A percentile compares a stretch with the other conserved stretches of the same genome.
These are phyloP conservation scores for Penicillium decumbens DNA, from an alignment of 2,329 filamentous ascomycete genomes.

Conservation along the genomic window DNA sequence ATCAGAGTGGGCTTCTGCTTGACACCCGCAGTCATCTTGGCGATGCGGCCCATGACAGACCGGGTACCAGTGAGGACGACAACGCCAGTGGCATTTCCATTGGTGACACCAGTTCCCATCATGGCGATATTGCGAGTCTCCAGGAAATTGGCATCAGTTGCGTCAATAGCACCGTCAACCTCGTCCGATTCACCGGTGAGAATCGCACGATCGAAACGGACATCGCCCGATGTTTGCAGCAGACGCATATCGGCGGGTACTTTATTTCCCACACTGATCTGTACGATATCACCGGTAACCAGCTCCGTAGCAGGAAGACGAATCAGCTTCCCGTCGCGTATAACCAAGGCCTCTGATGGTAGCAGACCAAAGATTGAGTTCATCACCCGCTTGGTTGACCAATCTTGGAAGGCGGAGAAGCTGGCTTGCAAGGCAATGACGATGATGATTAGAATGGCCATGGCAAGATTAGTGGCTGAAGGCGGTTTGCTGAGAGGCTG, in stretches of 20 bases:
- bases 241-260: constrained; percentile 71
- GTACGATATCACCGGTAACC: constrained; percentile 68
- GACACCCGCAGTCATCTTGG: constrained; percentile 66
- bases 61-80: constrained; percentile 67
- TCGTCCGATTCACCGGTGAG: constrained; percentile 69
- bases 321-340: constrained; percentile 57
- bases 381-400: constrained; percentile 73
- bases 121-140: constrained; percentile 73
- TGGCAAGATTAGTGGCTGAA: constrained; percentile 62
- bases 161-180: constrained; percentile 59
- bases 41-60: constrained; percentile 73
- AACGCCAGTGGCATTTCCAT: constrained; percentile 62
- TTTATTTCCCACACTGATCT: constrained; percentile 68
- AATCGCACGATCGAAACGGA: constrained; percentile 69
- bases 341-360: constrained; percentile 63
- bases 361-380: constrained; percentile 72
- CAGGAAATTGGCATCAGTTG: constrained; percentile 68
- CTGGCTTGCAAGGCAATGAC: constrained; percentile 66
- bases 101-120: constrained; percentile 71
- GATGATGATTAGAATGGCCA: constrained; percentile 68
- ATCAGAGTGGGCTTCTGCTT: constrained; percentile 65
- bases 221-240: constrained; percentile 63
- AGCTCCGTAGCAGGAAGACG: constrained; percentile 57
- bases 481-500: constrained; percentile 68
- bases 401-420: constrained; percentile 69